Evolutionary conservation across 306 rosid genomes (phyloP), one percentile per base, ranked within the genome.

Genomic region (Citrullus colocynthis): DNA sequence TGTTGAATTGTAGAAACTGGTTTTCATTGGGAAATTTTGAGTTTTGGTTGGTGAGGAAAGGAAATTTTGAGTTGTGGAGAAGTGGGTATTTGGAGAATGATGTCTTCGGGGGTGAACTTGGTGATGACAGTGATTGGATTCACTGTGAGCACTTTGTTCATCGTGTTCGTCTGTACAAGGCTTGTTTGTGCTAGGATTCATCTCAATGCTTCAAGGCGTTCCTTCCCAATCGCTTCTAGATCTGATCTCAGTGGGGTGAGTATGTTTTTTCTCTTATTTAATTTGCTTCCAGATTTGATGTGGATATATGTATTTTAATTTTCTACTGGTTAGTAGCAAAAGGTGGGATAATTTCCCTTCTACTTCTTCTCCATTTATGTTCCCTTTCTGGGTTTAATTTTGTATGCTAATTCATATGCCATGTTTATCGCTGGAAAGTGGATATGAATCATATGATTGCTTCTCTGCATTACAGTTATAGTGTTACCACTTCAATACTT

Each of bases 101-200:
- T 91, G 71, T 87, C 98, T 30, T 78, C 98, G 4, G 97, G 96
- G 77, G 64, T 91, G 14, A 93, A 93, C 77, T 82, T 93, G 89
- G 98, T 93, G 84, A 93, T 93, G 98, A 93, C 94, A n/a, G 93
- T 89, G 80, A 90, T 91, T 88, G 98, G 96, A 20, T 93, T 93
- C 64, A 91, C 89, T n/a, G 96, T 93, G 71, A 93, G 98, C 87
- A 88, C 93, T 76, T 82, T 89, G 94, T 93, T 93, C 93, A 93
- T 93, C 84, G 91, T 93, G 64, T 91, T 90, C 78, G 91, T 93
- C 12, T 93, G 93, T 80, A 91, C 97, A 0, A 89, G 97, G 65
- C 93, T 93, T n/a, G 51, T 93, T 59, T 93, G 98, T 82, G 97
- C 97, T 56, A 87, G 94, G 86, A 90, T 93, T 85, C 98, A 88